phyloP scores from a whole-genome alignment of 345 rosid species.

The Microcos paniculata region DNA sequence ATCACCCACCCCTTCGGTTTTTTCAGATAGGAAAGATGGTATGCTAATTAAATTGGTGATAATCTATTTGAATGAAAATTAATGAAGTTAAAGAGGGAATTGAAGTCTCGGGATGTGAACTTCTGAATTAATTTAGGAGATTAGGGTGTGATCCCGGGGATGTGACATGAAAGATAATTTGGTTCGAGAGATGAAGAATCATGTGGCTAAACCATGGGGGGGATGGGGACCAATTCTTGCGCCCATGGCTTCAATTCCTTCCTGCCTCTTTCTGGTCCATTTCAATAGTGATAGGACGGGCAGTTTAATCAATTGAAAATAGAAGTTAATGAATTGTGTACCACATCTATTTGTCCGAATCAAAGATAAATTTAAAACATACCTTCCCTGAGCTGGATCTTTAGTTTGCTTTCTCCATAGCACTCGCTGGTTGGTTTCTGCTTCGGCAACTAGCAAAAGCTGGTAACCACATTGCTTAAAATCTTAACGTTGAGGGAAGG shows the following conservation, averaged over 20 bases:
- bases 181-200: background rate
- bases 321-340: background rate
- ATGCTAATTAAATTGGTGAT: conserved; percentile 11
- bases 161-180: background rate
- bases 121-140: too few relatives aligned
- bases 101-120: too few relatives aligned
- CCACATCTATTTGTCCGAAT: too few relatives aligned
- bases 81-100: too few relatives aligned
- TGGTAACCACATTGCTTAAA: too few relatives aligned
- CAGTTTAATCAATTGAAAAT: background rate
- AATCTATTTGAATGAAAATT: background rate
- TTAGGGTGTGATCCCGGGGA: too few relatives aligned
- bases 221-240: background rate
- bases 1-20: background rate
- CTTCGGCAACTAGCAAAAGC: background rate
- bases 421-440: background rate
- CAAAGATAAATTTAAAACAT: too few relatives aligned
- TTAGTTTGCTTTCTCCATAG: background rate
- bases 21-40: background rate
- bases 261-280: background rate
- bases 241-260: too few relatives aligned
- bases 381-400: too few relatives aligned
- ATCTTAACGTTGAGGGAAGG: too few relatives aligned
- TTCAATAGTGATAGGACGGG: background rate
- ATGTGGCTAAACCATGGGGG: too few relatives aligned